Percentiles rank a stretch among this genome's conserved stretches.
These are phyloP conservation scores for Trichoderma arundinaceum DNA, from an alignment of 2,329 filamentous ascomycete species.

Conservation along the genomic window DNA sequence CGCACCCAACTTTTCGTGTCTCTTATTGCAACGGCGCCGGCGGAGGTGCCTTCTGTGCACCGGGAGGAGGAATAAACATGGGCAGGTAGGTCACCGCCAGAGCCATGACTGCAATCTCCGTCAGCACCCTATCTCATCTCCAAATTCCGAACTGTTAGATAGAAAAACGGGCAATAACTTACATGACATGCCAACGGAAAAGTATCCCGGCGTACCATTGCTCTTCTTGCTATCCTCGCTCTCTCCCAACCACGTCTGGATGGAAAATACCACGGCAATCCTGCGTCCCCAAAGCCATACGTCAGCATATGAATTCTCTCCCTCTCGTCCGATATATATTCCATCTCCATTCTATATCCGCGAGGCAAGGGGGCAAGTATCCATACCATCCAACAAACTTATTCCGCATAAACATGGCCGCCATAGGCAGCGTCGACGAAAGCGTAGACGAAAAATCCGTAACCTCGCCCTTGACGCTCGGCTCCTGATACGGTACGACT, in stretches of 20 bases:
- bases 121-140: not conserved
- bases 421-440: slow-evolving; percentile 87
- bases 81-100: slow-evolving; percentile 60
- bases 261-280: slow-evolving; percentile 69
- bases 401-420: slow-evolving; percentile 91
- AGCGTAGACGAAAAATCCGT: slow-evolving; percentile 75
- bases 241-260: slow-evolving; percentile 80
- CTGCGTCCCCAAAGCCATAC: not conserved
- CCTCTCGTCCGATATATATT: not conserved
- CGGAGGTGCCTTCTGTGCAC: slow-evolving; percentile 43
- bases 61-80: slow-evolving; percentile 54
- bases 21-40: slow-evolving; percentile 38
- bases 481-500: slow-evolving; percentile 91
- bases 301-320: not conserved
- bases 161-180: slow-evolving; percentile 42
- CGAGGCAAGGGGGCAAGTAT: not conserved
- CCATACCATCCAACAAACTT: slow-evolving; percentile 73
- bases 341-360: not conserved
- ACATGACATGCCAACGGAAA: slow-evolving; percentile 81
- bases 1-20: not conserved
- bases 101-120: slow-evolving; percentile 58
- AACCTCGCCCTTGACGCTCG: slow-evolving; percentile 65
- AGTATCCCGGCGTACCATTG: slow-evolving; percentile 68
- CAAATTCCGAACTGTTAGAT: not conserved
- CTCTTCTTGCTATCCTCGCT: slow-evolving; percentile 69